Conservation (phyloP, 2,329 filamentous ascomycete genomes). For the Phialophora verrucosa region DNA sequence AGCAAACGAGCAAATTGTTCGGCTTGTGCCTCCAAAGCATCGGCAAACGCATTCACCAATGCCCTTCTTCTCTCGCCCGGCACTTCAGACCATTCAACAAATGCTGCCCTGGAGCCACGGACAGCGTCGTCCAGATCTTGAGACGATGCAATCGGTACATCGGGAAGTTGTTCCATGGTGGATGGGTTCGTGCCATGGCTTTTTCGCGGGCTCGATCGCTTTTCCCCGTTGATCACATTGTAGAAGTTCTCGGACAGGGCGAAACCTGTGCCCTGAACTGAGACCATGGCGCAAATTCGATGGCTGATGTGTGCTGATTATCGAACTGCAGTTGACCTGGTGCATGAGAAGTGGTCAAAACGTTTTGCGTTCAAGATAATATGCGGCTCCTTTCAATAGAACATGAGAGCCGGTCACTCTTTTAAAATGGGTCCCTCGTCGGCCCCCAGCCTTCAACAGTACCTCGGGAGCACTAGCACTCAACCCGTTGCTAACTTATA, state of each 20-base stretch:
- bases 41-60: not conserved
- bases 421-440: no score
- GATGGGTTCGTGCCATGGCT: not conserved
- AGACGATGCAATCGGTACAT: not conserved
- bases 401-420: no score
- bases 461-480: no score
- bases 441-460: no score
- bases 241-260: not conserved
- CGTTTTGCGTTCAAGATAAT: no score
- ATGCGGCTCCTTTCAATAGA: no score
- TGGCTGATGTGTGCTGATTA: no score
- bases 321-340: no score
- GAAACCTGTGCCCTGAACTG: not conserved
- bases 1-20: not conserved
- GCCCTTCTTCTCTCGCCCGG: not conserved
- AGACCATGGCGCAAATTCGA: not conserved
- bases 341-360: no score
- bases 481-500: no score
- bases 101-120: not conserved
- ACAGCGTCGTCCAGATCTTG: not conserved
- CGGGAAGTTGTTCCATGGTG: not conserved
- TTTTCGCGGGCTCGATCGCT: not conserved
- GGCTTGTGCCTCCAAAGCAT: not conserved
- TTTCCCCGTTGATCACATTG: slow-evolving; percentile 1
- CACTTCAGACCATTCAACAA: not conserved